phyloP scores from a whole-genome alignment of 2,329 filamentous ascomycete genomes.

The Fusarium domesticum region DNA sequence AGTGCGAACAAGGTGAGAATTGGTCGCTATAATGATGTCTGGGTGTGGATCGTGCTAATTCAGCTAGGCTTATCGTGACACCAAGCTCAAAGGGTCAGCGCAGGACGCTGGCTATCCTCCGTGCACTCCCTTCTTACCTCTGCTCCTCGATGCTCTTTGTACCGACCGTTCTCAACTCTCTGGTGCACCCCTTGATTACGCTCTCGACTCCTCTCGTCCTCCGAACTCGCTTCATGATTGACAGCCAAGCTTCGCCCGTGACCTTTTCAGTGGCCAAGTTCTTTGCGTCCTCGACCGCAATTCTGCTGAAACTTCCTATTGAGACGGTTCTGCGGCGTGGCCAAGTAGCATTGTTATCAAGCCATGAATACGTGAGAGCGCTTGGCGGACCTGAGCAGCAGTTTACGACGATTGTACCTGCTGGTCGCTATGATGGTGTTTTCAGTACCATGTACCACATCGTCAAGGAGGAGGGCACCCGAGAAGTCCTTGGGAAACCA shows the following conservation, averaged over 20 bases:
- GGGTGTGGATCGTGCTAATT: slow-evolving; percentile 27
- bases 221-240: slow-evolving; percentile 78
- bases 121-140: slow-evolving; percentile 72
- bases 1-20: slow-evolving; percentile 66
- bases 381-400: slow-evolving; percentile 41
- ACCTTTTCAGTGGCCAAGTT: slow-evolving; percentile 83
- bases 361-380: slow-evolving; percentile 50
- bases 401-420: slow-evolving; percentile 72
- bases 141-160: slow-evolving; percentile 69
- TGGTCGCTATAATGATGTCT: not conserved
- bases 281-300: slow-evolving; percentile 71
- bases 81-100: slow-evolving; percentile 71
- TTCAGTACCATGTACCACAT: slow-evolving; percentile 91
- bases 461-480: slow-evolving; percentile 73
- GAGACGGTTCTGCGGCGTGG: slow-evolving; percentile 89
- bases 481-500: slow-evolving; percentile 41
- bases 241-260: slow-evolving; percentile 75
- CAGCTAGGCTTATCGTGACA: slow-evolving; percentile 73
- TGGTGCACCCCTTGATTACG: slow-evolving; percentile 77
- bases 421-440: slow-evolving; percentile 80
- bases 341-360: slow-evolving; percentile 70
- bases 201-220: slow-evolving; percentile 82
- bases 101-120: slow-evolving; percentile 74
- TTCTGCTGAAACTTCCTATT: slow-evolving; percentile 83
- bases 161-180: slow-evolving; percentile 83